Conservation (phyloP, 129 eudicot species). For the Flaveria ramosissima region DNA sequence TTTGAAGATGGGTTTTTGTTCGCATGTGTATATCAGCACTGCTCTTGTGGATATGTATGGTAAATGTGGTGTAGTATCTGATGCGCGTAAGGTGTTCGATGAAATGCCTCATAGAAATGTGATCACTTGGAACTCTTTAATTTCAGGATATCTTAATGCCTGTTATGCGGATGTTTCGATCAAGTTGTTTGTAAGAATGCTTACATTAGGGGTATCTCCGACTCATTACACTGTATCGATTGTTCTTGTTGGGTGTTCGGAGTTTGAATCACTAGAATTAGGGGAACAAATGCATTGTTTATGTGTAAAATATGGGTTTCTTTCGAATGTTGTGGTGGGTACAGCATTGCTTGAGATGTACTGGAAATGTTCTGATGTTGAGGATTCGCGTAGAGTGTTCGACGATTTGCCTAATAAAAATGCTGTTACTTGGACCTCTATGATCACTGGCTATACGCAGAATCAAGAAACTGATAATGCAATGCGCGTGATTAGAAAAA, state of each 20-base stretch:
- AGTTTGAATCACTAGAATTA: constrained; percentile 32
- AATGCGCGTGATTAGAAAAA: constrained; percentile 52
- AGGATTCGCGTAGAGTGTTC: constrained; percentile 49
- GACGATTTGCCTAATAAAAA: constrained; percentile 47
- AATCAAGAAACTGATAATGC: constrained; percentile 40
- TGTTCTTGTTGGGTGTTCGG: constrained; percentile 50
- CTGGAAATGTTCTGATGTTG: constrained; percentile 45
- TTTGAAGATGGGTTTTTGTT: constrained; percentile 48
- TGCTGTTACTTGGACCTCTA: constrained; percentile 53
- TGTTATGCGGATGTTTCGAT: constrained; percentile 18
- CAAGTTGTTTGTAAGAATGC: constrained; percentile 43
- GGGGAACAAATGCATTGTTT: constrained; percentile 58
- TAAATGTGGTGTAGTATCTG: constrained; percentile 39
- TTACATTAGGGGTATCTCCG: constrained; percentile 30
- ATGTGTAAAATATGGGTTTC: constrained; percentile 44
- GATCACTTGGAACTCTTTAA: constrained; percentile 63
- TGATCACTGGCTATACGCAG: constrained; percentile 52
- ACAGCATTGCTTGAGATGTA: constrained; percentile 64
- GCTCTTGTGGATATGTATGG: constrained; percentile 58
- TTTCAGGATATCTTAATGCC: constrained; percentile 48
- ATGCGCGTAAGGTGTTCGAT: constrained; percentile 51
- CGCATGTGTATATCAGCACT: constrained; percentile 48
- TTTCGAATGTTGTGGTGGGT: constrained; percentile 48
- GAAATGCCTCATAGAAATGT: constrained; percentile 61
- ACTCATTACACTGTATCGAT: constrained; percentile 45